Conservation (phyloP, 73 alveolate genomes). For the Breviolum minutum region DNA sequence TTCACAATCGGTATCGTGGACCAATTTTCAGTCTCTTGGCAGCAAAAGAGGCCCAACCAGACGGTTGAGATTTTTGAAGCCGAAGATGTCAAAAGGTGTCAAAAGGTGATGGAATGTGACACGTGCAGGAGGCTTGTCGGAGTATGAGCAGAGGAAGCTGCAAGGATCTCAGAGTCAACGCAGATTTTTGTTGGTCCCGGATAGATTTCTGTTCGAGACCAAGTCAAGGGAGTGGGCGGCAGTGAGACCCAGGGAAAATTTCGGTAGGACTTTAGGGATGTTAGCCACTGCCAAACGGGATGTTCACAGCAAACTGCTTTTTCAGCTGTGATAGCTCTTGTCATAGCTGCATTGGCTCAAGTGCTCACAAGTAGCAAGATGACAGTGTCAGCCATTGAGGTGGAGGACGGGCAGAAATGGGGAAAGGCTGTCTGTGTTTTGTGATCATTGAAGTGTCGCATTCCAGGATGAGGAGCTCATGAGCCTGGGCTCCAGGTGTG, state of each 20-base stretch:
- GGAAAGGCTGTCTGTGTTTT: no score
- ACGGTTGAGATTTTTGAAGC: not conserved
- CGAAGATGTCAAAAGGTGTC: not conserved
- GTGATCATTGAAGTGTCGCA: no score
- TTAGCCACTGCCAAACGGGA: no score
- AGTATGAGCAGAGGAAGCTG: constrained; percentile 68
- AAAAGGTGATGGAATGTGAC: not conserved
- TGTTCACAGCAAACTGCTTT: no score
- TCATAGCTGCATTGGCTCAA: no score
- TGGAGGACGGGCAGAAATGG: not conserved
- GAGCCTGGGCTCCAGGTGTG: constrained; percentile 52
- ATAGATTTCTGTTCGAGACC: no score
- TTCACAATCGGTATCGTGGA: constrained; percentile 81
- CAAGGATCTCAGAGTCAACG: not conserved
- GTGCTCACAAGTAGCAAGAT: not conserved
- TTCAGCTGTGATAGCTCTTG: no score
- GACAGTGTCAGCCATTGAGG: not conserved
- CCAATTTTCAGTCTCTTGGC: constrained; percentile 58
- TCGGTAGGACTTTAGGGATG: no score
- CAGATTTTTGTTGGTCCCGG: no score
- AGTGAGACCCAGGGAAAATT: no score
- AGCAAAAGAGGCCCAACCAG: not conserved
- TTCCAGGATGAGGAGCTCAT: not conserved
- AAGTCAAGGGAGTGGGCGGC: no score
- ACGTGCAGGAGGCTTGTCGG: constrained; percentile 65